phyloP scores from a whole-genome alignment of 1,284 basidiomycete genomes.

The Puccinia hordei region DNA sequence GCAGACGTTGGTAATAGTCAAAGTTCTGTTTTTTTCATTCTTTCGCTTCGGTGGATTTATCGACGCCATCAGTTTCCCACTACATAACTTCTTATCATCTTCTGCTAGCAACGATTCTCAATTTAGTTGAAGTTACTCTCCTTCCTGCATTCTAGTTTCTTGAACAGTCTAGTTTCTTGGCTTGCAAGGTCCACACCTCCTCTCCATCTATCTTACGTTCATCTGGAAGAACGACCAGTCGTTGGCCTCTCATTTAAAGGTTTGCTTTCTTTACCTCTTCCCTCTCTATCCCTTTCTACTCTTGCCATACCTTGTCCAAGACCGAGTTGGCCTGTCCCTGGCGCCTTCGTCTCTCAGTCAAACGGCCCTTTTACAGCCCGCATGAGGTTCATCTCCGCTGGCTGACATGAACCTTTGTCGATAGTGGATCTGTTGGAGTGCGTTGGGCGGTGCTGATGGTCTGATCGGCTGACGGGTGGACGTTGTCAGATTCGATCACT shows the following conservation, averaged over 20 bases:
- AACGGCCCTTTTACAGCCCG: too few species aligned
- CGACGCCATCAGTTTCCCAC: background rate
- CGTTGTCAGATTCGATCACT: background rate
- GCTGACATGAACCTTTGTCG: background rate
- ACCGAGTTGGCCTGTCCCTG: too few species aligned
- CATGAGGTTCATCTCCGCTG: background rate
- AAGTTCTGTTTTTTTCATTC: too few species aligned
- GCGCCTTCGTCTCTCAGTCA: too few species aligned
- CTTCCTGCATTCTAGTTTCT: conserved; percentile 12
- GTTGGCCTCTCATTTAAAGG: conserved; percentile 15
- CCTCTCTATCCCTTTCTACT: background rate
- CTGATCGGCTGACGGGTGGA: background rate
- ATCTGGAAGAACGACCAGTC: background rate
- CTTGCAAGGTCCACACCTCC: background rate
- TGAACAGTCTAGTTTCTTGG: background rate
- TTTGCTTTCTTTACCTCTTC: background rate
- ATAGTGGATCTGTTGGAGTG: background rate
- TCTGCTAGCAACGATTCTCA: background rate
- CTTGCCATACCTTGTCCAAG: background rate
- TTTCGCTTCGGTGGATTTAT: background rate
- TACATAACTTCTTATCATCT: background rate
- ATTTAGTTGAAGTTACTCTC: background rate
- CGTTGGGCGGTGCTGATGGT: background rate
- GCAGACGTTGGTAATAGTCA: background rate
- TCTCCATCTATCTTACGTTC: background rate